Evolutionary conservation across 225 moss, liverwort and hornwort genomes (phyloP), one percentile per base, ranked within the genome.

Genomic region (Pleurozium schreberi): DNA sequence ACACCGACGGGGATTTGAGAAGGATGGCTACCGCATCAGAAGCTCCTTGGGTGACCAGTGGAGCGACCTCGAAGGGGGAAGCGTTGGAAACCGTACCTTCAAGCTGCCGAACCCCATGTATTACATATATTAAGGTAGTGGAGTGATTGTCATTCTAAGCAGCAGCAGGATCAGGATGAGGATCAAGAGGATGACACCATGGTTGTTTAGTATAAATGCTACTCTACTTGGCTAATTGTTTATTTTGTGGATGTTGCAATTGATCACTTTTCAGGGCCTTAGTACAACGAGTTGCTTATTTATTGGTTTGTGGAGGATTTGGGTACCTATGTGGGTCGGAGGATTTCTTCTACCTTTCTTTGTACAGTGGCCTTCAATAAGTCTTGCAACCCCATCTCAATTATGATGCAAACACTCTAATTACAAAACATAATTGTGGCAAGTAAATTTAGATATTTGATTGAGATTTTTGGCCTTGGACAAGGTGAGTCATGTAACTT

Each of bases 91-190:
- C 59, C 96, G 99, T 22, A 94, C 96, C 64, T 99, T 99, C 91
- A 99, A 99, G 94, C 87, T 99, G 90, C 97, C 99, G 14, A 99
- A 99, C 75, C 99, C 99, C 53, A 95, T 99, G 96, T 99, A 99
- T 81, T 99, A 96, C 93, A 91, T 99, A 62, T 96, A 90, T 79
- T 97, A 75, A 5, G 4, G 5, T 18, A 94, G 88, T 76, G 27
- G 40, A 36, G 76, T 28, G 43, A 58, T 59, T 23, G 25, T 77
- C 69, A 28, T 82, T 82, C 45, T 62, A 64, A 70, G 83, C 71
- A 55, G n/a, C n/a, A n/a, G n/a, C n/a, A n/a, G n/a, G n/a, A n/a
- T n/a, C n/a, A n/a, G n/a, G n/a, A n/a, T n/a, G n/a, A n/a, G 83
- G 36, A 49, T 68, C 65, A 40, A 28, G 63, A 40, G 28, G 55